A percentile compares a stretch with the other conserved stretches of the same genome.
Conservation (phyloP, 441 rosid genomes). For the Pelargonium myrrhifolium region DNA sequence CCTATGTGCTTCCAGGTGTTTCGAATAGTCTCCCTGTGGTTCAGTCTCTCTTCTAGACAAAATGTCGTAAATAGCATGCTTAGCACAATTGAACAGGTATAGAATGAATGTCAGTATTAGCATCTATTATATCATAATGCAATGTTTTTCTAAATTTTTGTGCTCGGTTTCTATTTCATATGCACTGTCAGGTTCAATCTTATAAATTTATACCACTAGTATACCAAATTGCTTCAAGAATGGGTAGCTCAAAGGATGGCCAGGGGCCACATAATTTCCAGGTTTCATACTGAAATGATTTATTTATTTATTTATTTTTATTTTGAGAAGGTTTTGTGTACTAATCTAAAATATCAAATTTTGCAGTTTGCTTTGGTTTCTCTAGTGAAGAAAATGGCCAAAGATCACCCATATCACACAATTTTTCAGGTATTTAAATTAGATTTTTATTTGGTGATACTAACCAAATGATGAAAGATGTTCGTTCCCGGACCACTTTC, state of each 20-base stretch:
- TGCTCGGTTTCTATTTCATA: slow-evolving; percentile 15
- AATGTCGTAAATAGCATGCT: slow-evolving; percentile 68
- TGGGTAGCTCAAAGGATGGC: slow-evolving; percentile 80
- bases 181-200: slow-evolving; percentile 64
- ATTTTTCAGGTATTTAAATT: slow-evolving; percentile 65
- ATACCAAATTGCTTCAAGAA: slow-evolving; percentile 97
- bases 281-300: slow-evolving; percentile 33
- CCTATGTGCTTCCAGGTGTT: slow-evolving; percentile 58
- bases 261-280: slow-evolving; percentile 69
- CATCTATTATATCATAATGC: neutral
- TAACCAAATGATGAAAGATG: slow-evolving; percentile 12
- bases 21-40: slow-evolving; percentile 87
- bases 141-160: neutral
- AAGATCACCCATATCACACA: slow-evolving; percentile 95
- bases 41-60: slow-evolving; percentile 62
- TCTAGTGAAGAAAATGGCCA: slow-evolving; percentile 94
- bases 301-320: slow-evolving; percentile 10
- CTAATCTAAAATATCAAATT: slow-evolving; percentile 26
- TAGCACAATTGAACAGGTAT: slow-evolving; percentile 67
- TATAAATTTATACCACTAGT: slow-evolving; percentile 88
- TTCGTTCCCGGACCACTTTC: neutral
- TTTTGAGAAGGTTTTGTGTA: slow-evolving; percentile 14
- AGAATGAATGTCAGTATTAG: slow-evolving; percentile 7
- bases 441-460: slow-evolving; percentile 7
- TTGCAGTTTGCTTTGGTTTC: slow-evolving; percentile 83